Evolutionary conservation across 495 filamentous ascomycete genomes (phyloP).

Genomic region (Copromyces sp.): DNA sequence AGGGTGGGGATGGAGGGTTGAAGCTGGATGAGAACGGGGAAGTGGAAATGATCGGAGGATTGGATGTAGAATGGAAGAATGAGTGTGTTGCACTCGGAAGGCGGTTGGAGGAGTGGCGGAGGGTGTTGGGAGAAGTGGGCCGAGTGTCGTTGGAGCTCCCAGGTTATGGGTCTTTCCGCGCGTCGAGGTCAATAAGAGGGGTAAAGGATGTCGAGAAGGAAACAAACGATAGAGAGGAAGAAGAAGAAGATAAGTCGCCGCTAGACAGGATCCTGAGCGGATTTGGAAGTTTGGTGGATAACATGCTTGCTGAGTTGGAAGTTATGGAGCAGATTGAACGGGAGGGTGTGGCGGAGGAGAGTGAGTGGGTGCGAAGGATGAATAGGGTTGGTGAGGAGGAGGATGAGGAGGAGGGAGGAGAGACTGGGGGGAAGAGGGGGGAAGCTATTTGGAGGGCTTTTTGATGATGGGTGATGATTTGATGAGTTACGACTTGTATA

Average conservation of each 20-base stretch:
- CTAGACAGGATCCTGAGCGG: slow-evolving; percentile 30
- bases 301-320: slow-evolving; percentile 39
- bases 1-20: slow-evolving; percentile 22
- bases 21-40: slow-evolving; percentile 17
- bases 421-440: slow-evolving; percentile 6
- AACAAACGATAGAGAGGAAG: neutral
- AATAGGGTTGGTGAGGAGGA: slow-evolving; percentile 26
- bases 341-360: slow-evolving; percentile 34
- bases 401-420: neutral
- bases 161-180: neutral
- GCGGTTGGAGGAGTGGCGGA: slow-evolving; percentile 34
- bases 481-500: neutral
- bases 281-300: slow-evolving; percentile 27
- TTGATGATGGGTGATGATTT: slow-evolving; percentile 2
- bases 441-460: slow-evolving; percentile 26
- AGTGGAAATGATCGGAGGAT: slow-evolving; percentile 29
- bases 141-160: neutral
- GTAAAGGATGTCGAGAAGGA: neutral
- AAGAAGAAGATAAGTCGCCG: slow-evolving; percentile 15
- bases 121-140: slow-evolving; percentile 25
- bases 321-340: slow-evolving; percentile 39
- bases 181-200: neutral
- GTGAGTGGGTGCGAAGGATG: slow-evolving; percentile 37
- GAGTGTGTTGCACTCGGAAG: slow-evolving; percentile 30
- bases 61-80: slow-evolving; percentile 34